A percentile compares a stretch with the other conserved stretches of the same genome.
Conservation (phyloP, 192 early-diverging fungal species). For the Coemansia sp. region DNA sequence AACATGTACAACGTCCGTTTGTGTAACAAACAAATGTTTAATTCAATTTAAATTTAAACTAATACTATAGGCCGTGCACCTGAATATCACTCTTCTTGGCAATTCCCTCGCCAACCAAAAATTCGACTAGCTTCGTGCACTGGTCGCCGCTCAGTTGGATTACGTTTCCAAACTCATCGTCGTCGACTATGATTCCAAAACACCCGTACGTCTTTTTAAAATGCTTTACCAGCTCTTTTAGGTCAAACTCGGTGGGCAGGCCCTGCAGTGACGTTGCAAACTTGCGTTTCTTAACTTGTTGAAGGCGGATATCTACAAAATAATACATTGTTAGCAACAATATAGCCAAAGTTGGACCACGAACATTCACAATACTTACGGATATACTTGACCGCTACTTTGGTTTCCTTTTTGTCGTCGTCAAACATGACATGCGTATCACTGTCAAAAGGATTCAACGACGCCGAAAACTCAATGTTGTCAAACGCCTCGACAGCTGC, state of each 20-base stretch:
- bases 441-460: slow-evolving; percentile 42
- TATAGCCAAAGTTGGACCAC: neutral
- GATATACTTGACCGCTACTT: slow-evolving; percentile 35
- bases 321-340: neutral
- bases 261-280: slow-evolving; percentile 94
- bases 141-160: slow-evolving; percentile 97
- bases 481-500: slow-evolving; percentile 6
- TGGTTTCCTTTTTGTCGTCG: slow-evolving; percentile 52
- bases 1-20: neutral
- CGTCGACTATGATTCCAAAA: slow-evolving; percentile 88
- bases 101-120: slow-evolving; percentile 77
- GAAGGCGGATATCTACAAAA: slow-evolving; percentile 88
- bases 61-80: slow-evolving; percentile 75
- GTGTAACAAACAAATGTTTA: slow-evolving; percentile 45
- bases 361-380: slow-evolving; percentile 43
- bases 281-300: slow-evolving; percentile 94
- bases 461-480: slow-evolving; percentile 5
- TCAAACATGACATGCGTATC: slow-evolving; percentile 7
- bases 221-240: slow-evolving; percentile 87
- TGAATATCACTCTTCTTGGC: slow-evolving; percentile 84
- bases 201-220: slow-evolving; percentile 97
- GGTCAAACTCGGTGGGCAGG: slow-evolving; percentile 78
- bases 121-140: slow-evolving; percentile 74
- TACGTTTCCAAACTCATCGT: slow-evolving; percentile 86
- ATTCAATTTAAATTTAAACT: slow-evolving; percentile 51